These are phyloP conservation scores for Phytophthora cactorum DNA, from an alignment of 352 stramenopile genomes.

Conservation along the genomic window DNA sequence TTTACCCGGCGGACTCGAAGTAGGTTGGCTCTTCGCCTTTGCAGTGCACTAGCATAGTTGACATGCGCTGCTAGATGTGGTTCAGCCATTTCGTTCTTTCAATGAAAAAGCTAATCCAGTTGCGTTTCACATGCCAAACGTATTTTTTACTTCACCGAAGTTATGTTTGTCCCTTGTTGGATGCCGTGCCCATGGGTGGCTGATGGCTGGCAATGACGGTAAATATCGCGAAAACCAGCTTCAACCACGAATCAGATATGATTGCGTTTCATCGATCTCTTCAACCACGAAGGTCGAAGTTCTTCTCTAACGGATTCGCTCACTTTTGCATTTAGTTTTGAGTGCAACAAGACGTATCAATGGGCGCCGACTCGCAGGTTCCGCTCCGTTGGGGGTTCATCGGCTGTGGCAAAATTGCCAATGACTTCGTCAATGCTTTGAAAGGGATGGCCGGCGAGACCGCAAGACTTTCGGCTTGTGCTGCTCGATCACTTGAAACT, in stretches of 20 bases:
- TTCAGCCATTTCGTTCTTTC: too few species aligned
- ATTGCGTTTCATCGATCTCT: background rate
- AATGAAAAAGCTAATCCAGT: background rate
- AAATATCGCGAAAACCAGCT: background rate
- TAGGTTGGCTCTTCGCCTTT: conserved; percentile 8
- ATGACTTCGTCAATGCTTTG: conserved; percentile 63
- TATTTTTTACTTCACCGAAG: background rate
- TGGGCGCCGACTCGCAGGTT: conserved; percentile 27
- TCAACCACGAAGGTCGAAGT: background rate
- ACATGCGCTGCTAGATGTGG: background rate
- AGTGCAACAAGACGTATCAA: conserved; percentile 1
- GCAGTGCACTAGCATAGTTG: background rate
- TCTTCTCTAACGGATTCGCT: background rate
- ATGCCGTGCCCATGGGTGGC: background rate
- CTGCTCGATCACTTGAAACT: conserved; percentile 50
- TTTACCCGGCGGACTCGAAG: conserved; percentile 38
- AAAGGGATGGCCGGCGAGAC: conserved; percentile 18
- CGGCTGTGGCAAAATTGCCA: conserved; percentile 68
- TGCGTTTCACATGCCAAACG: too few species aligned
- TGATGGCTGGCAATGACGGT: background rate
- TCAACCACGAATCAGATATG: conserved; percentile 1
- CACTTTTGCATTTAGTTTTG: conserved; percentile 1
- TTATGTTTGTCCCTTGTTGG: background rate
- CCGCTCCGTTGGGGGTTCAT: conserved; percentile 64
- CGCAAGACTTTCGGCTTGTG: conserved; percentile 44